Evolutionary conservation across 768 basidiomycete species (phyloP).

Genomic region (Dacryopinax spathularia): DNA sequence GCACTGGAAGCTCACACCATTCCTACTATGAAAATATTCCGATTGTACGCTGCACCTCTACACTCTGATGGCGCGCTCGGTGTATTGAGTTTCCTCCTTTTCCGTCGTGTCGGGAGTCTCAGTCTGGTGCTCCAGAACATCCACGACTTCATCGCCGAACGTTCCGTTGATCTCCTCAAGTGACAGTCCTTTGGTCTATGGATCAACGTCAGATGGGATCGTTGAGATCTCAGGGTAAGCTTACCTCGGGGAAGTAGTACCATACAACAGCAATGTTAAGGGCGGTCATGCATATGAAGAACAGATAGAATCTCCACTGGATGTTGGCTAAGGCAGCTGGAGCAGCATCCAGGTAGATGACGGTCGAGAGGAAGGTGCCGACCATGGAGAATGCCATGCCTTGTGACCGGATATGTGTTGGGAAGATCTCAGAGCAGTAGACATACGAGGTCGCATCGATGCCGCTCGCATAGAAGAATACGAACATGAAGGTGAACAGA

Average conservation of each 20-base stretch:
- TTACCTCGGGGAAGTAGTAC: not conserved
- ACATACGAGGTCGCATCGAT: constrained; percentile 1
- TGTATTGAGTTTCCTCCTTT: too few relatives aligned
- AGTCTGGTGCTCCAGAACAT: too few relatives aligned
- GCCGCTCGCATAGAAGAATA: not conserved
- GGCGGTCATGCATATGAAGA: not conserved
- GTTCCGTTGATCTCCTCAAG: not conserved
- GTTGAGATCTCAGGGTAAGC: not conserved
- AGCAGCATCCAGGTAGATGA: not conserved
- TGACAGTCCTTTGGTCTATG: not conserved
- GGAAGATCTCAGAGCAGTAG: not conserved
- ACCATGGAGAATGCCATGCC: not conserved
- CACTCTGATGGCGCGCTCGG: too few relatives aligned
- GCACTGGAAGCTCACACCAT: too few relatives aligned
- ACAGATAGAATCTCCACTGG: not conserved
- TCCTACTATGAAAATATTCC: too few relatives aligned
- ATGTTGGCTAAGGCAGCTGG: not conserved
- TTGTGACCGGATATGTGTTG: not conserved
- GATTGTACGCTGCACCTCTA: too few relatives aligned
- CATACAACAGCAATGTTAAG: not conserved
- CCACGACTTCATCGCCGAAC: not conserved
- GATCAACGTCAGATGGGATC: not conserved
- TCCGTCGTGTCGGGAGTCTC: too few relatives aligned
- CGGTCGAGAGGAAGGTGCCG: not conserved
- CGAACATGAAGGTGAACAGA: not conserved